phyloP scores from a whole-genome alignment of 495 filamentous ascomycete species.

The Daldinia bambusicola region DNA sequence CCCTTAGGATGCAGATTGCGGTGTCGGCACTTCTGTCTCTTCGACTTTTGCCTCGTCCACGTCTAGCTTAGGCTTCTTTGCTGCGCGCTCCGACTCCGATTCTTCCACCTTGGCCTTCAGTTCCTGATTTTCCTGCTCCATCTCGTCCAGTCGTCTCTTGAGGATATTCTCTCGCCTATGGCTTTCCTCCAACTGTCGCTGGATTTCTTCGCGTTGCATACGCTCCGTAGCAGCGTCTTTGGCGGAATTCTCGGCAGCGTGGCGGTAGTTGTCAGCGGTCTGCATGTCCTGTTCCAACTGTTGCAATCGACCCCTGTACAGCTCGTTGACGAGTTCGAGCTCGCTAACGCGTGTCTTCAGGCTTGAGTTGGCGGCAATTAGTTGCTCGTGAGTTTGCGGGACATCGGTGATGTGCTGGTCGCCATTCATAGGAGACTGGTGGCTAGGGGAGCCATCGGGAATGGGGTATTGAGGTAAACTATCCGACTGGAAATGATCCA shows the following conservation, averaged over 20 bases:
- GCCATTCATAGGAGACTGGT: conserved; percentile 72
- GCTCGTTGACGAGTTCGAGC: conserved; percentile 93
- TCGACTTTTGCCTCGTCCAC: conserved; percentile 35
- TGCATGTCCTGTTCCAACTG: conserved; percentile 79
- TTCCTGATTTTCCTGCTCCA: conserved; percentile 68
- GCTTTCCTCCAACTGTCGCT: conserved; percentile 76
- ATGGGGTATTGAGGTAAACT: conserved; percentile 56
- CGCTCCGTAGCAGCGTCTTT: conserved; percentile 52
- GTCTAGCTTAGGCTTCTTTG: conserved; percentile 52
- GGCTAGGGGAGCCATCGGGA: conserved; percentile 73
- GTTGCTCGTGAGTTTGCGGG: conserved; percentile 80
- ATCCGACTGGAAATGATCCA: conserved; percentile 68
- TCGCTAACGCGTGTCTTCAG: conserved; percentile 92
- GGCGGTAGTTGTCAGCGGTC: conserved; percentile 52
- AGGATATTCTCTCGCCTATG: conserved; percentile 82
- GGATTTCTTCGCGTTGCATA: conserved; percentile 58
- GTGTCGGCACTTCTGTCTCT: conserved; percentile 45
- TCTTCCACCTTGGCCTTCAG: conserved; percentile 52
- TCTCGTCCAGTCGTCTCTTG: conserved; percentile 81
- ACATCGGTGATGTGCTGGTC: conserved; percentile 76
- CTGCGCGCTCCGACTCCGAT: conserved; percentile 49
- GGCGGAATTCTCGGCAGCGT: conserved; percentile 55
- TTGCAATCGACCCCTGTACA: conserved; percentile 87
- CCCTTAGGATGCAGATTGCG: conserved; percentile 40
- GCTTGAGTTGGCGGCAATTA: conserved; percentile 78